These are phyloP conservation scores for Phytophthora sp. DNA, from an alignment of 352 stramenopile genomes.

Conservation along the genomic window DNA sequence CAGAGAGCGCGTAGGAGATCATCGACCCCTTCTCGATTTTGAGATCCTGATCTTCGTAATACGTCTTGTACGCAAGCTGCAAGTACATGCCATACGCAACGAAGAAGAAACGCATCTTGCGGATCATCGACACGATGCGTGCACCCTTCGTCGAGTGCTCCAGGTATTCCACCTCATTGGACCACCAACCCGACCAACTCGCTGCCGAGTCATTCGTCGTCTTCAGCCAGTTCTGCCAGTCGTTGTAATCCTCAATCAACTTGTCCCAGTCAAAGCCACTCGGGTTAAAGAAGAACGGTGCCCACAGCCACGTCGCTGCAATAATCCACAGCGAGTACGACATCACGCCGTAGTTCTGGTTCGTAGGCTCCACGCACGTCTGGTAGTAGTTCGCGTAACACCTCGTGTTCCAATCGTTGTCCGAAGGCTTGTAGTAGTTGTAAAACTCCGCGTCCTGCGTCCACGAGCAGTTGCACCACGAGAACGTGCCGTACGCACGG, in stretches of 20 bases:
- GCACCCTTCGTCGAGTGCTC: slow-evolving; percentile 74
- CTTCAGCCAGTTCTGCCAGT: slow-evolving; percentile 95
- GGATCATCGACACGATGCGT: slow-evolving; percentile 73
- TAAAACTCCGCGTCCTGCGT: slow-evolving; percentile 76
- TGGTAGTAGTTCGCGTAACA: slow-evolving; percentile 90
- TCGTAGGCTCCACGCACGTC: slow-evolving; percentile 92
- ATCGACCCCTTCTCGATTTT: slow-evolving; percentile 66
- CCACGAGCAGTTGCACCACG: slow-evolving; percentile 91
- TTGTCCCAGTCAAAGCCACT: slow-evolving; percentile 99
- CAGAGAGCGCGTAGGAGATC: slow-evolving; percentile 69
- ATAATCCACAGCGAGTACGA: slow-evolving; percentile 98
- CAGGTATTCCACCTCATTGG: slow-evolving; percentile 81
- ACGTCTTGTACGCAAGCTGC: slow-evolving; percentile 80
- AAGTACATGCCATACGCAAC: slow-evolving; percentile 82
- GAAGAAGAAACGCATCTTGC: slow-evolving; percentile 86
- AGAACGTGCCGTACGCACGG: slow-evolving; percentile 94
- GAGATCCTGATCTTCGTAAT: slow-evolving; percentile 70
- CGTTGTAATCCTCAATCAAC: slow-evolving; percentile 93
- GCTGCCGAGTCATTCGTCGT: slow-evolving; percentile 87
- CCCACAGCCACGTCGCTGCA: slow-evolving; percentile 88
- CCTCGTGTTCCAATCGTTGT: slow-evolving; percentile 79
- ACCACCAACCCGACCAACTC: slow-evolving; percentile 91
- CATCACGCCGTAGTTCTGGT: slow-evolving; percentile 97
- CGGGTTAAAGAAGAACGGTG: slow-evolving; percentile 96
- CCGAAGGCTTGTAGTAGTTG: slow-evolving; percentile 74